phyloP scores from a whole-genome alignment of 129 eudicot species.

The Kitagawia praeruptora region DNA sequence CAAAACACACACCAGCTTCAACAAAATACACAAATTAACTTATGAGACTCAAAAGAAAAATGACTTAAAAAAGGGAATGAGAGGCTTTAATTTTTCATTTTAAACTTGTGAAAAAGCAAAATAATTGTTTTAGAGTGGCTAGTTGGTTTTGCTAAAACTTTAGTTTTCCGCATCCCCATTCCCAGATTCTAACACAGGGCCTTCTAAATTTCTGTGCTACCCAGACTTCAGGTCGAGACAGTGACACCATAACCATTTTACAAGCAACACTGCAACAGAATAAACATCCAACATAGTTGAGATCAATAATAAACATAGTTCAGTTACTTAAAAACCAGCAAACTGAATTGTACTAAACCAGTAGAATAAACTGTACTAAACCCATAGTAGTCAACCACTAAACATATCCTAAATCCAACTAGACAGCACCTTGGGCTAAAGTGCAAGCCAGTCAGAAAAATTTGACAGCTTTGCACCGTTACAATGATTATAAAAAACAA shows the following conservation, averaged over 20 bases:
- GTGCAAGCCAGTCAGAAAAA: not conserved
- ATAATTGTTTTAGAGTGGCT: too few relatives aligned
- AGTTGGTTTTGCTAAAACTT: too few relatives aligned
- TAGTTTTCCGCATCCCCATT: too few relatives aligned
- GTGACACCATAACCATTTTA: too few relatives aligned
- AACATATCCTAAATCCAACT: not conserved
- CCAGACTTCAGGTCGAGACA: too few relatives aligned
- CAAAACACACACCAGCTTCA: too few relatives aligned
- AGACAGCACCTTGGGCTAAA: not conserved
- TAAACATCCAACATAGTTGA: not conserved
- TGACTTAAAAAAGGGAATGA: not conserved
- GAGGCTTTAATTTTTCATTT: too few relatives aligned
- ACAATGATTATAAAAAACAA: not conserved
- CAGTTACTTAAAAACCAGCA: not conserved
- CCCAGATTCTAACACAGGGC: too few relatives aligned
- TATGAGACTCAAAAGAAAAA: not conserved
- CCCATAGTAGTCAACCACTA: not conserved
- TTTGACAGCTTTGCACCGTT: not conserved
- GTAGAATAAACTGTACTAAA: not conserved
- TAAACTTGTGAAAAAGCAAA: too few relatives aligned
- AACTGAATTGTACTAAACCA: not conserved
- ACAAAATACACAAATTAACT: not conserved
- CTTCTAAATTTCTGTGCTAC: too few relatives aligned
- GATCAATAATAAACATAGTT: not conserved
- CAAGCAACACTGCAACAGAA: too few relatives aligned